Conservation (phyloP, 164 flowering plant species). For the Piper longum region DNA sequence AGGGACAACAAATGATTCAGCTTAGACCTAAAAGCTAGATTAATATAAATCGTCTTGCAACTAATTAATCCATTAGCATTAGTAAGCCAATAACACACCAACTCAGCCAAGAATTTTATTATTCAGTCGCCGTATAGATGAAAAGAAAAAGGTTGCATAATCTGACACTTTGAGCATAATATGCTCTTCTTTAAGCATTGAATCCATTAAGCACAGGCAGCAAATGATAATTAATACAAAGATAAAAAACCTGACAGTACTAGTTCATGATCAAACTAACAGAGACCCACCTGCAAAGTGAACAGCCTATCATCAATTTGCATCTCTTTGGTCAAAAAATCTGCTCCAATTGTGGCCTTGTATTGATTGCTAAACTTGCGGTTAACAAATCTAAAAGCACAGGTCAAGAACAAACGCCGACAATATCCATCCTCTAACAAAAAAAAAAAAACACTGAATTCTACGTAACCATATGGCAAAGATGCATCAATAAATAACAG, state of each 20-base stretch:
- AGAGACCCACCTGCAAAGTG: conserved; percentile 54
- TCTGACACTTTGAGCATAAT: background rate
- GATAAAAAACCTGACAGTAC: no score
- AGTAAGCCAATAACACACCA: no score
- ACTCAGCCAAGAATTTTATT: no score
- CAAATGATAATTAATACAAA: no score
- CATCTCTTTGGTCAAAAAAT: conserved; percentile 76
- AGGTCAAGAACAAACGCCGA: background rate
- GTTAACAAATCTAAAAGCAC: conserved; percentile 50
- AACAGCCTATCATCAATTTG: conserved; percentile 74
- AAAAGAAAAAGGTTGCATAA: background rate
- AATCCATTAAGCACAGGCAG: no score
- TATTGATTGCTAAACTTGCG: conserved; percentile 85
- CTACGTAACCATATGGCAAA: background rate
- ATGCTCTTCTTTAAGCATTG: background rate
- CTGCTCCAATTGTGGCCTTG: conserved; percentile 84
- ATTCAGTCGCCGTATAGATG: background rate
- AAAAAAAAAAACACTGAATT: background rate
- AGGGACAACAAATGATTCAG: no score
- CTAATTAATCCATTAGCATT: no score
- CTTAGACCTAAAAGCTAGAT: no score
- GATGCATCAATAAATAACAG: background rate
- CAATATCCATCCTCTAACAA: background rate
- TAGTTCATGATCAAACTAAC: background rate
- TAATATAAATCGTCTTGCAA: no score